Percentiles rank a stretch among this genome's conserved stretches.
Evolutionary conservation across 2,329 filamentous ascomycete genomes (phyloP).

Genomic region (Colletotrichum magnum): DNA sequence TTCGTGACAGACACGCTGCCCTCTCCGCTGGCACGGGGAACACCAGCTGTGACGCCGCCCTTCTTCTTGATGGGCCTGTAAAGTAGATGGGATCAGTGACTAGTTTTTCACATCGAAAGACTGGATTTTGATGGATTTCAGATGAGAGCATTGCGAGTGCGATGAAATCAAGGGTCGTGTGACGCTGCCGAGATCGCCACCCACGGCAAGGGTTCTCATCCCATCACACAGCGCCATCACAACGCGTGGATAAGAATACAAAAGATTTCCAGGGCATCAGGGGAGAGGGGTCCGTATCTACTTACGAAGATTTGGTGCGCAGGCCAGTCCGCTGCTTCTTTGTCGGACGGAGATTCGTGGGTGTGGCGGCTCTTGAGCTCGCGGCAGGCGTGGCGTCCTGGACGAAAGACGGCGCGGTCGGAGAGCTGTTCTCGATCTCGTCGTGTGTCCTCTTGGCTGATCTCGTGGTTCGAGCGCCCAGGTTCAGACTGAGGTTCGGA

Average conservation of each 20-base stretch:
- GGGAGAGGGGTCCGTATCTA: conserved; percentile 45
- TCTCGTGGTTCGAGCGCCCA: conserved; percentile 59
- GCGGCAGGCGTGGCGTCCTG: conserved; percentile 62
- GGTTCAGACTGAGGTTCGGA: conserved; percentile 25
- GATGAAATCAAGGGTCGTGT: conserved; percentile 32
- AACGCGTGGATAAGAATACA: neutral
- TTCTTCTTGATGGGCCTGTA: conserved; percentile 83
- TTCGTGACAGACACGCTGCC: conserved; percentile 73
- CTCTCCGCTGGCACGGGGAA: conserved; percentile 76
- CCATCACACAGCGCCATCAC: conserved; percentile 28
- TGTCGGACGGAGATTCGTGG: conserved; percentile 65
- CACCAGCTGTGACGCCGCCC: conserved; percentile 76
- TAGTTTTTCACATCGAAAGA: neutral
- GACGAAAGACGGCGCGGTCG: conserved; percentile 64
- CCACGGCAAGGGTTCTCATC: conserved; percentile 8
- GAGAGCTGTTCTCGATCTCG: conserved; percentile 68
- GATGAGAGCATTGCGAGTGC: conserved; percentile 25
- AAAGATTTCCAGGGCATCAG: conserved; percentile 17
- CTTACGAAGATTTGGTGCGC: conserved; percentile 79
- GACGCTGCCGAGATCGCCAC: conserved; percentile 25
- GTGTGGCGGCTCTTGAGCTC: conserved; percentile 73
- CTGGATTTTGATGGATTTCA: neutral
- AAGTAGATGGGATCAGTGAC: conserved; percentile 19
- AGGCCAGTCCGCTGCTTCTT: conserved; percentile 74
- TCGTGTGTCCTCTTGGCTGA: conserved; percentile 69